Conservation (phyloP, 345 rosid genomes). For the Hibiscus syriacus region DNA sequence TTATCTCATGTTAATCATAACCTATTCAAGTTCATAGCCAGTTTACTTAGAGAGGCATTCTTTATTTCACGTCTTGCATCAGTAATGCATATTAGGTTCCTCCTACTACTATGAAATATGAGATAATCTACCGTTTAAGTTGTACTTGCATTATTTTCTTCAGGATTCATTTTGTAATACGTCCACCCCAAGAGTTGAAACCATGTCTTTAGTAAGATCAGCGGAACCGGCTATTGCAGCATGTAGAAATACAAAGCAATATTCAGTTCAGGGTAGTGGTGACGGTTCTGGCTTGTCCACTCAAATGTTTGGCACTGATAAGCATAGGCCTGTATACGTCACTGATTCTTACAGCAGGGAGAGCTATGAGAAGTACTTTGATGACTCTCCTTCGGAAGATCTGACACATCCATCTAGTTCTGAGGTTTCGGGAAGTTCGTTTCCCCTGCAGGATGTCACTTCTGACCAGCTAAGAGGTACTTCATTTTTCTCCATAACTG, state of each 20-base stretch:
- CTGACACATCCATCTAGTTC: slow-evolving; percentile 43
- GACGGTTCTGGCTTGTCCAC: slow-evolving; percentile 34
- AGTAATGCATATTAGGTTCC: background rate
- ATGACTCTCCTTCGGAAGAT: slow-evolving; percentile 66
- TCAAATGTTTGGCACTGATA: slow-evolving; percentile 42
- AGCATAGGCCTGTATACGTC: slow-evolving; percentile 41
- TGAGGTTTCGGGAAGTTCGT: slow-evolving; percentile 45
- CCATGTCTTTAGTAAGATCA: slow-evolving; percentile 68
- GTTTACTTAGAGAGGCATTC: background rate
- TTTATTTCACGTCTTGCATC: background rate
- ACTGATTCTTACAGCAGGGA: slow-evolving; percentile 54
- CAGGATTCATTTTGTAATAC: slow-evolving; percentile 22
- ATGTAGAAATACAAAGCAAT: slow-evolving; percentile 47
- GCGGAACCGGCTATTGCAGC: slow-evolving; percentile 45
- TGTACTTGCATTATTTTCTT: slow-evolving; percentile 4
- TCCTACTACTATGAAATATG: background rate
- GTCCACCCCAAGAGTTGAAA: slow-evolving; percentile 8
- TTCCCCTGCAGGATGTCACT: slow-evolving; percentile 29
- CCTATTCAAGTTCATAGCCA: background rate
- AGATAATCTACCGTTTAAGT: background rate
- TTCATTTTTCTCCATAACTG: slow-evolving; percentile 38
- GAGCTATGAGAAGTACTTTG: slow-evolving; percentile 78
- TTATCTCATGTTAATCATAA: background rate
- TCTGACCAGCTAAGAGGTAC: slow-evolving; percentile 42
- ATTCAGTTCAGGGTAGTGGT: slow-evolving; percentile 41